A percentile compares a stretch with the other conserved stretches of the same genome.
phyloP scores from a whole-genome alignment of 345 rosid genomes.

The Noccaea caerulescens region DNA sequence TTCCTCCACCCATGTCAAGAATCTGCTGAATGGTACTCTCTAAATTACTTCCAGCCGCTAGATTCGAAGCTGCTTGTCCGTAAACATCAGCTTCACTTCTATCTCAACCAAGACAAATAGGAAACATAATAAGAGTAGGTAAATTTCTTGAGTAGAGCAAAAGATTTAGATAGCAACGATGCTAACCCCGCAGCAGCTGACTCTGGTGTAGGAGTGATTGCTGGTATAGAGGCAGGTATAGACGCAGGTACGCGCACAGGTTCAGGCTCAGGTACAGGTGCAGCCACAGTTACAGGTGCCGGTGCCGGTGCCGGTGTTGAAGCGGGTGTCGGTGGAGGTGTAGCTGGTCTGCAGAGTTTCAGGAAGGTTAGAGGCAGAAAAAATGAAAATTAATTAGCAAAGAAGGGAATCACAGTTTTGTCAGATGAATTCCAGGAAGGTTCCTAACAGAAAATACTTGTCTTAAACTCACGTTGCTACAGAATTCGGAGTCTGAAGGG shows the following conservation, averaged over 20 bases:
- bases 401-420: not conserved
- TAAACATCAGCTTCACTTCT: conserved; percentile 64
- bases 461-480: conserved; percentile 50
- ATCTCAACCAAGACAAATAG: conserved; percentile 34
- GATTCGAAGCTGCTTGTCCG: conserved; percentile 86
- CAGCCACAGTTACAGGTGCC: not conserved
- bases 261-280: not conserved
- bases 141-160: conserved; percentile 18
- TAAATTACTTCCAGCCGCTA: conserved; percentile 82
- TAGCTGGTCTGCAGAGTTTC: conserved; percentile 32
- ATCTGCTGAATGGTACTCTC: conserved; percentile 87
- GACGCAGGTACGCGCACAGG: not conserved
- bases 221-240: conserved; percentile 34
- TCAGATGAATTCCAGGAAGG: not conserved
- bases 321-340: conserved; percentile 19
- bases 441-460: conserved; percentile 4
- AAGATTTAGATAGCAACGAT: conserved; percentile 39
- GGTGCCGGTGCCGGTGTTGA: not conserved
- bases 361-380: not conserved
- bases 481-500: conserved; percentile 55
- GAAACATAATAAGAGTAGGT: conserved; percentile 12
- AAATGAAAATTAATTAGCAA: not conserved
- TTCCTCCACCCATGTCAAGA: conserved; percentile 96
- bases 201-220: conserved; percentile 47
- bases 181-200: conserved; percentile 44